Conservation (phyloP, 352 stramenopile species). For the Pythium grandisporangium region DNA sequence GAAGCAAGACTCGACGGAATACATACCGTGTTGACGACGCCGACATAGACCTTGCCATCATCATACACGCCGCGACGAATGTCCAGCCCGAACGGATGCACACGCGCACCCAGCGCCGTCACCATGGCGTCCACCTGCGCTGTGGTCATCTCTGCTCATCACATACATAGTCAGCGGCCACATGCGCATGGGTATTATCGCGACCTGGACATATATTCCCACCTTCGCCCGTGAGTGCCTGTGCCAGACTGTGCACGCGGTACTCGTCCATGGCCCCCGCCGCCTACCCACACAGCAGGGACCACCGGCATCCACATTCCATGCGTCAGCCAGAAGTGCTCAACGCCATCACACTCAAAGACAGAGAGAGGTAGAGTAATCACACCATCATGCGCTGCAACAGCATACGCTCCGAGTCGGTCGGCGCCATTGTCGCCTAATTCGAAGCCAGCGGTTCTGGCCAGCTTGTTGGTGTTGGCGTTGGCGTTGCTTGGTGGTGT, state of each 20-base stretch:
- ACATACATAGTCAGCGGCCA: too few relatives aligned
- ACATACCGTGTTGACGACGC: constrained; percentile 67
- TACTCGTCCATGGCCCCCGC: constrained; percentile 60
- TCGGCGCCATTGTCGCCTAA: constrained; percentile 39
- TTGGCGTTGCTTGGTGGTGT: too few relatives aligned
- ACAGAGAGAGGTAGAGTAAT: not conserved
- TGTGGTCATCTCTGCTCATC: constrained; percentile 27
- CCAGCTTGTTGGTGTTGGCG: too few relatives aligned
- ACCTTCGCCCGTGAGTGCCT: constrained; percentile 64
- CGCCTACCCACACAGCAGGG: constrained; percentile 37
- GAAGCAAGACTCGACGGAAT: too few relatives aligned
- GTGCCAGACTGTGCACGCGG: constrained; percentile 34
- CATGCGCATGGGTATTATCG: too few relatives aligned
- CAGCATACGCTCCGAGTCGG: constrained; percentile 62
- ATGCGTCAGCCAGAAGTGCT: not conserved
- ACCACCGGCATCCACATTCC: not conserved
- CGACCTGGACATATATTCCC: not conserved
- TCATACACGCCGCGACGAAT: constrained; percentile 71
- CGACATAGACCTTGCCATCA: constrained; percentile 76
- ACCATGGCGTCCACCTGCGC: constrained; percentile 60
- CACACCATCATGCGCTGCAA: constrained; percentile 67
- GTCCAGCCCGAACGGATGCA: constrained; percentile 64
- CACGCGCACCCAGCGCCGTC: constrained; percentile 38
- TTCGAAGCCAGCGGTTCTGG: too few relatives aligned
- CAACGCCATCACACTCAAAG: not conserved